A percentile compares a stretch with the other conserved stretches of the same genome.
Evolutionary conservation across 176 grass and related monocot species (phyloP).

Genomic region (Luzula sylvatica): DNA sequence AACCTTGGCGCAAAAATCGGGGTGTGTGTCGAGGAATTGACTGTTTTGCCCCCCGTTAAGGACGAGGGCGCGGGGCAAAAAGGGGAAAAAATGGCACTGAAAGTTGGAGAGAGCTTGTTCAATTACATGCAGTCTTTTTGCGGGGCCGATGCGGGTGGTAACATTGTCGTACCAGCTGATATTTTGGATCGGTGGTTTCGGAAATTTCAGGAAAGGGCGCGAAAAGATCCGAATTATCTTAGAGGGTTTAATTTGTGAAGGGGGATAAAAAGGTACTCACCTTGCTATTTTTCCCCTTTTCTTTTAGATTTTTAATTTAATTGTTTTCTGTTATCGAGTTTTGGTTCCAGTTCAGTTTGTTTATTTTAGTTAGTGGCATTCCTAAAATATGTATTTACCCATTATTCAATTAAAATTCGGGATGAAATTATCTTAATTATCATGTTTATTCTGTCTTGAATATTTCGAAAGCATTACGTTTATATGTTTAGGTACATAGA

Average conservation of each 20-base stretch:
- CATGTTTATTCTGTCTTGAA: no score
- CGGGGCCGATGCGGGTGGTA: constrained; percentile 58
- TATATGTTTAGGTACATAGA: no score
- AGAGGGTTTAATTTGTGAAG: constrained; percentile 76
- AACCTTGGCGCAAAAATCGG: constrained; percentile 59
- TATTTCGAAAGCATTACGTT: no score
- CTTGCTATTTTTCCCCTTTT: background rate
- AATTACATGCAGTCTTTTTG: constrained; percentile 99
- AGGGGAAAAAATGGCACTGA: constrained; percentile 62
- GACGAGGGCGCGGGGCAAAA: constrained; percentile 45
- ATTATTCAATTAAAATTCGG: no score
- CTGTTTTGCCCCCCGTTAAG: constrained; percentile 47
- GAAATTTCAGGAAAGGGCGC: constrained; percentile 93
- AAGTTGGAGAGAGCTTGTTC: constrained; percentile 90
- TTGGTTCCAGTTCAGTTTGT: no score
- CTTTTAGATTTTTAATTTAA: no score
- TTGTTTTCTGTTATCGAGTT: no score
- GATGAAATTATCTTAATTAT: no score
- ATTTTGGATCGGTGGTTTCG: constrained; percentile 87
- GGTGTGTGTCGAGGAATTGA: constrained; percentile 60
- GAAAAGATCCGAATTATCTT: constrained; percentile 64
- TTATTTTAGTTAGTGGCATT: no score
- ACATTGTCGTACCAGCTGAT: constrained; percentile 76
- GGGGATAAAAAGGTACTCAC: background rate
- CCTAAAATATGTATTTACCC: no score